phyloP scores from a whole-genome alignment of 805 yeast genomes.

The Suhomyces xylopsoci region DNA sequence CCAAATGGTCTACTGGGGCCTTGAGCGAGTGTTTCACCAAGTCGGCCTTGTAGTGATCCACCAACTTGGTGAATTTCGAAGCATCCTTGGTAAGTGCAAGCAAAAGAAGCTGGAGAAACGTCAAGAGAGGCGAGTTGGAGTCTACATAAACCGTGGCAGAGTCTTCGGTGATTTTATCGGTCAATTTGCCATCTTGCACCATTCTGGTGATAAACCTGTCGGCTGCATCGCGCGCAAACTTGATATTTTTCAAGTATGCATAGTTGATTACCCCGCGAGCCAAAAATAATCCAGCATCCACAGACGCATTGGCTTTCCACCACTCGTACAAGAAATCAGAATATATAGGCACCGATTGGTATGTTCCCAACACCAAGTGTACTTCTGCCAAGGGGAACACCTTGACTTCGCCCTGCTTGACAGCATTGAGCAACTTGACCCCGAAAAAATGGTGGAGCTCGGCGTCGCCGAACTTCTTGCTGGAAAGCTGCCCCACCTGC shows the following conservation, averaged over 20 bases:
- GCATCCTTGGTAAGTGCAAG: slow-evolving; percentile 52
- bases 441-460: slow-evolving; percentile 75
- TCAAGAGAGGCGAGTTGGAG: slow-evolving; percentile 46
- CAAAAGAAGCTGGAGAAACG: slow-evolving; percentile 67
- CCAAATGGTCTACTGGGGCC: slow-evolving; percentile 54
- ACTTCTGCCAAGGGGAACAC: slow-evolving; percentile 66
- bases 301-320: slow-evolving; percentile 20
- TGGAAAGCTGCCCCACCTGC: slow-evolving; percentile 50
- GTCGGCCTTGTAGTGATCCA: slow-evolving; percentile 44
- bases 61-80: slow-evolving; percentile 50
- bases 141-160: slow-evolving; percentile 33
- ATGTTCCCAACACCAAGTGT: slow-evolving; percentile 66
- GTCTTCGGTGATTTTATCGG: slow-evolving; percentile 18
- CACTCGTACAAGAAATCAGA: slow-evolving; percentile 47
- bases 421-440: slow-evolving; percentile 48
- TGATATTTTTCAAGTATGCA: slow-evolving; percentile 61
- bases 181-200: slow-evolving; percentile 8
- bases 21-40: slow-evolving; percentile 34
- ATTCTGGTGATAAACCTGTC: slow-evolving; percentile 17
- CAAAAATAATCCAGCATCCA: slow-evolving; percentile 37
- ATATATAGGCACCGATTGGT: slow-evolving; percentile 43
- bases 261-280: slow-evolving; percentile 73
- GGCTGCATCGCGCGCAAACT: slow-evolving; percentile 46
- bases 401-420: slow-evolving; percentile 26
- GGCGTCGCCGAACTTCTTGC: slow-evolving; percentile 64